Evolutionary conservation across 768 basidiomycete species (phyloP).

Genomic region (Tephrocybe sp.): DNA sequence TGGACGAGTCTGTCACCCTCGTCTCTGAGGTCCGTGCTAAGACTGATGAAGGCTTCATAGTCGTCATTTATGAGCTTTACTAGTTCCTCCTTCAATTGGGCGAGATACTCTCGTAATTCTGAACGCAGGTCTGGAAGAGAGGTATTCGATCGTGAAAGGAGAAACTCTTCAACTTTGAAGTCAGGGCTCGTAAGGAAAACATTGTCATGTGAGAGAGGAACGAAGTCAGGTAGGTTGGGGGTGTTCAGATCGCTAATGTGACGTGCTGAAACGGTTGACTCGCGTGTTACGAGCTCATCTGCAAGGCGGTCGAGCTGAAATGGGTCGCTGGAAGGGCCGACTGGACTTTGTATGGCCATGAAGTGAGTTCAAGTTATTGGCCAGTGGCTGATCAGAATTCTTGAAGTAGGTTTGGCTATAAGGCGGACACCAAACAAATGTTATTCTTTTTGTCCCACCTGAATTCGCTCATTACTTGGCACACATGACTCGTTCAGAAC

Average conservation of each 20-base stretch:
- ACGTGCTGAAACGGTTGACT: constrained; percentile 26
- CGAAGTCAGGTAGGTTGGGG: constrained; percentile 59
- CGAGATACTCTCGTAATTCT: constrained; percentile 86
- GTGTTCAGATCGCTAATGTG: constrained; percentile 18
- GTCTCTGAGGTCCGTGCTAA: constrained; percentile 89
- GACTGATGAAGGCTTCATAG: constrained; percentile 95
- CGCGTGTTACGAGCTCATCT: constrained; percentile 65
- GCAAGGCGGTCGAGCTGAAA: constrained; percentile 72
- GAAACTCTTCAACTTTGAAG: constrained; percentile 86
- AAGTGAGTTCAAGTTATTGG: too few relatives aligned
- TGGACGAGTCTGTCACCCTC: constrained; percentile 74
- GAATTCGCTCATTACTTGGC: too few relatives aligned
- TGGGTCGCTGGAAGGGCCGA: constrained; percentile 41
- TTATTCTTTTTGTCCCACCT: too few relatives aligned
- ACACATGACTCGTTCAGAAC: too few relatives aligned
- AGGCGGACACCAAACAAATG: too few relatives aligned
- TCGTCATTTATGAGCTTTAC: constrained; percentile 97
- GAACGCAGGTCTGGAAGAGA: constrained; percentile 85
- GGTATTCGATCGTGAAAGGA: constrained; percentile 81
- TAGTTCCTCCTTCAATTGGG: constrained; percentile 85
- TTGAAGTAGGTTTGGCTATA: too few relatives aligned
- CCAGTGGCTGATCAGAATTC: too few relatives aligned
- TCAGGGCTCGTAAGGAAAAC: constrained; percentile 62
- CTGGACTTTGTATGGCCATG: constrained; percentile 12
- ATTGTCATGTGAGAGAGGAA: constrained; percentile 81